These are phyloP conservation scores for Blastobotrys arbuscula DNA, from an alignment of 1,139 yeast genomes.

Conservation along the genomic window DNA sequence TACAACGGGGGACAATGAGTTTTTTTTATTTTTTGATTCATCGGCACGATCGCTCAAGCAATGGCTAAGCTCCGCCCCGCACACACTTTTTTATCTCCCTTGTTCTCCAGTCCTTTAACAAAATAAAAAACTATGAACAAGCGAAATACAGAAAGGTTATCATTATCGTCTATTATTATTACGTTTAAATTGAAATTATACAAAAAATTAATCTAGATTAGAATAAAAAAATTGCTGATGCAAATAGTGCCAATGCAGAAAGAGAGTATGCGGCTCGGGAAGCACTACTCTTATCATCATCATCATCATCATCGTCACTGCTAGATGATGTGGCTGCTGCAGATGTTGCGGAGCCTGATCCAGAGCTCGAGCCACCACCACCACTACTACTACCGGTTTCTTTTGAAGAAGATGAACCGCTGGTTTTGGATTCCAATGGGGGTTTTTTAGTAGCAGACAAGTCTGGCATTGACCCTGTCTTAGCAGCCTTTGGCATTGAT, in stretches of 20 bases:
- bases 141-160: no score
- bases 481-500: slow-evolving; percentile 19
- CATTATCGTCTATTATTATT: not conserved
- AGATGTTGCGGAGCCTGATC: not conserved
- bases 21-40: no score
- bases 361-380: not conserved
- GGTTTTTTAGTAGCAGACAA: not conserved
- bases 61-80: no score
- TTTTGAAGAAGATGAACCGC: not conserved
- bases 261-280: not conserved
- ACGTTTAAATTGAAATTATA: not conserved
- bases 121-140: no score
- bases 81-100: no score
- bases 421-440: not conserved
- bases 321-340: not conserved
- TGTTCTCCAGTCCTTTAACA: no score
- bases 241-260: not conserved
- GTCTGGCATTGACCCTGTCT: not conserved
- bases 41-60: no score
- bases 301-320: not conserved
- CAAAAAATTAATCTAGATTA: not conserved
- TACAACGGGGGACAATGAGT: no score
- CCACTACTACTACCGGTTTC: not conserved
- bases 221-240: not conserved
- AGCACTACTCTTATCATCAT: not conserved